Evolutionary conservation across 108 stramenopile species (phyloP).

Genomic region (Skeletonema tropicum): DNA sequence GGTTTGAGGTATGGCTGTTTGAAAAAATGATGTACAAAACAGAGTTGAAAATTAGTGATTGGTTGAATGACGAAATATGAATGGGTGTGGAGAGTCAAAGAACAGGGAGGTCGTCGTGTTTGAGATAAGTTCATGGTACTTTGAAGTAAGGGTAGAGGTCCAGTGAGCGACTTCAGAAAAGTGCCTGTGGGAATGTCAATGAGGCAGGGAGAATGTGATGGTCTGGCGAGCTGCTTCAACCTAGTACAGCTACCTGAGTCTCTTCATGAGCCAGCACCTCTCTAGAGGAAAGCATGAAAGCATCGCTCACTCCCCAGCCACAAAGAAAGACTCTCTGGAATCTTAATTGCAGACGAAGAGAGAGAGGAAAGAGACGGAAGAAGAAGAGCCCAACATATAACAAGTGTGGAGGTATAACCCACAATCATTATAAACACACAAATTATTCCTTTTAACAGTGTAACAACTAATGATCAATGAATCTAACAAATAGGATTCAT

Average conservation of each 20-base stretch:
- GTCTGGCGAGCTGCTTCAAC: too few relatives aligned
- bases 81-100: not conserved
- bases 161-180: too few relatives aligned
- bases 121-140: not conserved
- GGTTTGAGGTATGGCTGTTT: slow-evolving; percentile 96
- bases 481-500: too few relatives aligned
- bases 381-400: not conserved
- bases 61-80: not conserved
- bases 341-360: not conserved
- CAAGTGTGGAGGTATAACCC: not conserved
- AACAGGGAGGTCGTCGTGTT: not conserved
- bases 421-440: not conserved
- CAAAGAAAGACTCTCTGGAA: not conserved
- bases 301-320: not conserved
- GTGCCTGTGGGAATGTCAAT: too few relatives aligned
- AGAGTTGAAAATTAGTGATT: not conserved
- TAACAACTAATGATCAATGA: slow-evolving; percentile 2
- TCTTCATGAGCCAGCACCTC: too few relatives aligned
- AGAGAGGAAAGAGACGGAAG: slow-evolving; percentile 1
- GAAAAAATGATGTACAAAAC: not conserved
- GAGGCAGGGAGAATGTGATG: too few relatives aligned
- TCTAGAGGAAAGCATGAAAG: too few relatives aligned
- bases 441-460: slow-evolving; percentile 1
- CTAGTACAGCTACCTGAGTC: too few relatives aligned
- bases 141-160: too few relatives aligned